Base-by-base conservation (phyloP, 306 rosid species). In the Lotus japonicus region DNA sequence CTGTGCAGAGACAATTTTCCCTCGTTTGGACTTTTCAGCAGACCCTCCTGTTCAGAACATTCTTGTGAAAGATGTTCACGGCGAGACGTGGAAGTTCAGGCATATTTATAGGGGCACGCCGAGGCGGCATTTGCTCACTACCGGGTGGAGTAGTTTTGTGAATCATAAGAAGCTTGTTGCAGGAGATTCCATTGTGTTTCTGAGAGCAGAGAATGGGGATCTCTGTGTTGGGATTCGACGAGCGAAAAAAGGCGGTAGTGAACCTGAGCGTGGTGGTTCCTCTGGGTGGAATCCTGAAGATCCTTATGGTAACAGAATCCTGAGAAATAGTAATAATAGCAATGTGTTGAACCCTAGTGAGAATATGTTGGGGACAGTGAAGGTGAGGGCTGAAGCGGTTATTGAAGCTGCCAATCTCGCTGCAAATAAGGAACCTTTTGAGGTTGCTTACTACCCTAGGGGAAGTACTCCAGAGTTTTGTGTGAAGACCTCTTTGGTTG, bases 61-160 rank as follows among this genome's bases (percentile, higher is more conserved):
- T 54, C 82, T 87, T 10, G 97, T 88, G 13, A 95, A 84, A 72
- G 99, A 95, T 66, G 96, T 95, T 73, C 99, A 88, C 28, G 97
- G 97, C 0, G 91, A 90, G 26, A 85, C 88, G 2, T 95, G 99
- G 99, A 95, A 85, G 50, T 95, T 95, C 51, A 73, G 96, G 79
- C 99, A 95, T 67, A 90, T 95, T 31, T 95, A 95, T 45, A 58
- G 99, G 68, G 99, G 99, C 76, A 95, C 97, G 4, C 99, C 99
- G 0, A 41, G 96, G 86, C 80, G 99, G 67, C 97, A 95, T 77
- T 85, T 95, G 12, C 85, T 95, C 89, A 95, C 99, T 0, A 95
- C 99, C 0, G 99, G 99, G 1, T 95, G 99, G 99, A 90, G 95
- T 81, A 87, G 84, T 50, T 95, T 95, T 78, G 99, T 95, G 50